A percentile compares a stretch with the other conserved stretches of the same genome.
Conservation (phyloP, 768 basidiomycete species). For the Leccinum arenicola region DNA sequence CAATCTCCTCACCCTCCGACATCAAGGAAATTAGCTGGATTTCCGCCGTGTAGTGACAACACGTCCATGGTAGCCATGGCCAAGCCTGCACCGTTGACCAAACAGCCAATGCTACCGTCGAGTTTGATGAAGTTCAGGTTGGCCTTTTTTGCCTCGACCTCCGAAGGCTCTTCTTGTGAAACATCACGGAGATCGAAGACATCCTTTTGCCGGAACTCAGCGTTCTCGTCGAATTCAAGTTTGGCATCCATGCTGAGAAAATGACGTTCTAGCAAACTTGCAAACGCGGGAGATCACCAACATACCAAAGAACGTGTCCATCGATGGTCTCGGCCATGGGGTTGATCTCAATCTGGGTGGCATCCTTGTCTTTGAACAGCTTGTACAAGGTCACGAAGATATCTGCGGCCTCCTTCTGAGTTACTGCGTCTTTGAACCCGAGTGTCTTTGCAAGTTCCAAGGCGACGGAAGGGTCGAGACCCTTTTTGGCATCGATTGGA, state of each 20-base stretch:
- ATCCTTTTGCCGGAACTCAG: conserved; percentile 94
- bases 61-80: conserved; percentile 99
- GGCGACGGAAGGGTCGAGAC: conserved; percentile 71
- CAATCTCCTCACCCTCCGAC: conserved; percentile 75
- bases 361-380: conserved; percentile 98
- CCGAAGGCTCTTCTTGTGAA: conserved; percentile 94
- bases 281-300: neutral
- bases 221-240: conserved; percentile 99
- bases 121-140: conserved; percentile 99
- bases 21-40: conserved; percentile 98
- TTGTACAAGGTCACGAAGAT: conserved; percentile 93
- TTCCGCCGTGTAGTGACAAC: conserved; percentile 91
- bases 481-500: conserved; percentile 81
- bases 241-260: conserved; percentile 94
- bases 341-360: conserved; percentile 99
- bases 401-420: conserved; percentile 84
- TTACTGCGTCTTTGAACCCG: conserved; percentile 72
- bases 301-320: conserved; percentile 89
- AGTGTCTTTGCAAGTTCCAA: conserved; percentile 82
- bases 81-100: conserved; percentile 97
- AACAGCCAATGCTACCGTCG: conserved; percentile 93
- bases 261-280: neutral
- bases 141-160: conserved; percentile 96
- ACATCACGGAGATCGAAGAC: conserved; percentile 87
- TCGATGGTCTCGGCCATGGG: conserved; percentile 91